Base-by-base conservation (phyloP, 108 stramenopile genomes). In the Aurantiochytrium sp. region DNA sequence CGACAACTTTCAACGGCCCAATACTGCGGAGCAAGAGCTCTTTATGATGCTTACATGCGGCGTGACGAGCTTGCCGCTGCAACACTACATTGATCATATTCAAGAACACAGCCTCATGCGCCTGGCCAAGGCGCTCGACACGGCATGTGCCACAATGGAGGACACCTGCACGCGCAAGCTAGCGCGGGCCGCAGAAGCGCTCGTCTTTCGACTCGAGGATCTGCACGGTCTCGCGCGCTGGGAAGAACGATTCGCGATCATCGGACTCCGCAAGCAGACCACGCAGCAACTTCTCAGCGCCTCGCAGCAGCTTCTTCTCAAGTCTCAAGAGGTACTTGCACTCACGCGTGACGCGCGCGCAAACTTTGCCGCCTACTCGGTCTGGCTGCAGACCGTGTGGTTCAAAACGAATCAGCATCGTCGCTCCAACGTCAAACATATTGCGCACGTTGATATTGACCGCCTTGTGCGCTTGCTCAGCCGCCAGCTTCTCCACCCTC, bases 21-120 rank as follows among this genome's bases (percentile, higher is more conserved):
- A 83, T 35, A 28, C 76, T 4, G 49, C 76, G 10, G 76, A 83
- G 76, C 49, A 83, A 83, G 76, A 83, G 76, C 76, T 83, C 23
- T 83, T 83, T 23, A 83, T 83, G 76, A 83, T 83, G 76, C 76
- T 83, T 35, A 83, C 76, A 12, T 83, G 76, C 51, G 76, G 76
- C n/a, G 76, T 83, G n/a, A 83, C 76, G 10, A 83, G 76, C 49
- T 12, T 47, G 76, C 49, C 76, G 25, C 28, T 83, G 76, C 76
- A 83, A 45, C 51, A 53, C 25, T 83, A 83, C 51, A 83, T 83
- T 53, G 49, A 83, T 83, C 45, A 83, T 23, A 83, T 53, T 47
- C 76, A 83, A 35, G 76, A 83, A 45, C 76, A 83, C 25, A 83
- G 23, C 28, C 45, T 83, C 76, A n/a, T 53, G 51, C 45, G 51